phyloP scores from a whole-genome alignment of 805 yeast species.

The Yueomyces sp. region DNA sequence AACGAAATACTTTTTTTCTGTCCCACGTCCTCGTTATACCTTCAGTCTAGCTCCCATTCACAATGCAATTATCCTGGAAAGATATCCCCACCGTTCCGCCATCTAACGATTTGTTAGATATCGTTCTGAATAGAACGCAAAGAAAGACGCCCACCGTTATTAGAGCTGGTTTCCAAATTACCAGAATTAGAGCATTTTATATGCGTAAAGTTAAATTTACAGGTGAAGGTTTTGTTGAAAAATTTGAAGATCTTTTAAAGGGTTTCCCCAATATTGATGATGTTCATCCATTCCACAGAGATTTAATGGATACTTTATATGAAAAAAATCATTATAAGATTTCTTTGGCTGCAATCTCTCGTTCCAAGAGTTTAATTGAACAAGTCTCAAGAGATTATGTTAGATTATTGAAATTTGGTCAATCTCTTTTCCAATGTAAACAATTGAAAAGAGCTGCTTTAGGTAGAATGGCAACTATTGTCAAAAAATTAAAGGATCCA shows the following conservation, averaged over 20 bases:
- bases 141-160: slow-evolving; percentile 99
- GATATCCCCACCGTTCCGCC: slow-evolving; percentile 93
- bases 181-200: slow-evolving; percentile 92
- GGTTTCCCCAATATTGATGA: slow-evolving; percentile 96
- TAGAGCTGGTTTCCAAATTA: slow-evolving; percentile 89
- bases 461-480: slow-evolving; percentile 99
- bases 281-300: slow-evolving; percentile 97
- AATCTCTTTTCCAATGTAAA: slow-evolving; percentile 95
- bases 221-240: slow-evolving; percentile 90
- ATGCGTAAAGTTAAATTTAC: slow-evolving; percentile 97
- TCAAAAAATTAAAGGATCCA: slow-evolving; percentile 90
- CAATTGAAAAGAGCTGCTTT: slow-evolving; percentile 96
- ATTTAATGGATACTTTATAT: slow-evolving; percentile 92
- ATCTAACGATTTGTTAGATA: slow-evolving; percentile 86
- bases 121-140: slow-evolving; percentile 93
- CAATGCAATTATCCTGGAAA: slow-evolving; percentile 96
- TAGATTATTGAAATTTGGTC: slow-evolving; percentile 91
- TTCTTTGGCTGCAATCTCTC: slow-evolving; percentile 84
- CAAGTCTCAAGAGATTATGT: slow-evolving; percentile 94
- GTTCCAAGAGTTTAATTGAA: slow-evolving; percentile 88
- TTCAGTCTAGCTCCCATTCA: too few relatives aligned
- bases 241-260: slow-evolving; percentile 68
- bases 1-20: too few relatives aligned
- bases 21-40: too few relatives aligned
- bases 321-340: slow-evolving; percentile 98